phyloP scores from a whole-genome alignment of 352 stramenopile species.

The Saprolegnia diclina region DNA sequence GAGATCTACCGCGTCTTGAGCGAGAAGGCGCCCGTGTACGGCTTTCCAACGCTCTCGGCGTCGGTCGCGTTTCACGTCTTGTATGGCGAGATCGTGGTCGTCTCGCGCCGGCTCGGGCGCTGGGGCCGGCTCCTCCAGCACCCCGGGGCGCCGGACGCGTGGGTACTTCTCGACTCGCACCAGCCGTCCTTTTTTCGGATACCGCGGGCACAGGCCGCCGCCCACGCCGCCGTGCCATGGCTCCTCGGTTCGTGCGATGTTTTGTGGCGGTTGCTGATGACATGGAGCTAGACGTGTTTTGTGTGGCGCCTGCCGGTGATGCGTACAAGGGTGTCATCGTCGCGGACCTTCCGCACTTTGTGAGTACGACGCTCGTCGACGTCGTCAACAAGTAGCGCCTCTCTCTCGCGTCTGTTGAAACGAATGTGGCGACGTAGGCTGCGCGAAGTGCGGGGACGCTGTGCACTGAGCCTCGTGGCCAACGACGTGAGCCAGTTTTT shows the following conservation, averaged over 20 bases:
- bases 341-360: not conserved
- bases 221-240: conserved; percentile 20
- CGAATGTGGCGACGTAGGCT: not conserved
- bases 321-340: conserved; percentile 13
- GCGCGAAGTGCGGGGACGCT: conserved; percentile 16
- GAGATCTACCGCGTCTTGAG: conserved; percentile 24
- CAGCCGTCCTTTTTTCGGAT: conserved; percentile 26
- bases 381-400: conserved; percentile 10
- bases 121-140: conserved; percentile 13
- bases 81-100: conserved; percentile 22
- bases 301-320: conserved; percentile 17
- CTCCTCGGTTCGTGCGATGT: not conserved
- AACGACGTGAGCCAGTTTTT: conserved; percentile 8
- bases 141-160: conserved; percentile 11
- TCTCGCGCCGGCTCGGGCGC: not conserved
- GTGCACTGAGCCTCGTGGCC: conserved; percentile 8
- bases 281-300: conserved; percentile 6
- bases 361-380: conserved; percentile 21
- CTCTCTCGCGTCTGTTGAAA: not conserved
- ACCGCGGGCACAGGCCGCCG: conserved; percentile 13
- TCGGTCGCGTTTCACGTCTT: conserved; percentile 8
- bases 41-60: conserved; percentile 8
- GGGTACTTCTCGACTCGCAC: conserved; percentile 23
- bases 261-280: too few relatives aligned
- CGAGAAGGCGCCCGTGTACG: conserved; percentile 24